Percentiles rank a stretch among this genome's conserved stretches.
These are phyloP conservation scores for Schwanniomyces yamadae DNA, from an alignment of 805 yeast species.

Conservation along the genomic window DNA sequence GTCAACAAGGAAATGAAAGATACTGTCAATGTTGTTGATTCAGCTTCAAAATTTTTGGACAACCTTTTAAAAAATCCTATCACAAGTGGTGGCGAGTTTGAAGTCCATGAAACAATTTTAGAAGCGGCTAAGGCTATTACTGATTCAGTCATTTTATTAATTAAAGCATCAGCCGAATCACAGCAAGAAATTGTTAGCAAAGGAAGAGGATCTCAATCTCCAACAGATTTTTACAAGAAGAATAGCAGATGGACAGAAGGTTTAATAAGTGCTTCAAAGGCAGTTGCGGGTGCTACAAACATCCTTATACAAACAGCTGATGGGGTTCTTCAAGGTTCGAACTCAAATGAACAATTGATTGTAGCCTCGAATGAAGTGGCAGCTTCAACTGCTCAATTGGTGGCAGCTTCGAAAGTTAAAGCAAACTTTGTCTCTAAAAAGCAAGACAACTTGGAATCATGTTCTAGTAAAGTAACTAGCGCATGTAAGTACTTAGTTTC, in stretches of 20 bases:
- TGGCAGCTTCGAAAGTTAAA: conserved; percentile 86
- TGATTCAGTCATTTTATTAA: conserved; percentile 68
- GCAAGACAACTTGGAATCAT: conserved; percentile 69
- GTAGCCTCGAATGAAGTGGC: conserved; percentile 92
- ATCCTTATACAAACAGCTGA: conserved; percentile 83
- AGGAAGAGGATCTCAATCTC: conserved; percentile 63
- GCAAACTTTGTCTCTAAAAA: conserved; percentile 74
- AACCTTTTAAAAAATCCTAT: conserved; percentile 53
- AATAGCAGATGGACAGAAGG: conserved; percentile 95
- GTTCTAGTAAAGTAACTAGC: conserved; percentile 65
- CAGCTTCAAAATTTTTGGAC: conserved; percentile 61
- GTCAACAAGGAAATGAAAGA: conserved; percentile 72
- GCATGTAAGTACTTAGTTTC: conserved; percentile 74
- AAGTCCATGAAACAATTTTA: conserved; percentile 73
- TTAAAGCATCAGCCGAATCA: conserved; percentile 73
- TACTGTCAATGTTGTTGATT: conserved; percentile 68
- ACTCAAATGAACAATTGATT: conserved; percentile 76
- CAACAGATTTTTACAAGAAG: conserved; percentile 78
- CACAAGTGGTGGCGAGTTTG: conserved; percentile 55
- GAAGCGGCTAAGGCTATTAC: conserved; percentile 80
- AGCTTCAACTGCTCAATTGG: conserved; percentile 88
- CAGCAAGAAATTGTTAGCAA: conserved; percentile 77
- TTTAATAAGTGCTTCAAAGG: conserved; percentile 81
- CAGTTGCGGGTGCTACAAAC: conserved; percentile 81
- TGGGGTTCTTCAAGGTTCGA: conserved; percentile 65